Conservation (phyloP, 2,329 filamentous ascomycete genomes). For the Fusarium concolor region DNA sequence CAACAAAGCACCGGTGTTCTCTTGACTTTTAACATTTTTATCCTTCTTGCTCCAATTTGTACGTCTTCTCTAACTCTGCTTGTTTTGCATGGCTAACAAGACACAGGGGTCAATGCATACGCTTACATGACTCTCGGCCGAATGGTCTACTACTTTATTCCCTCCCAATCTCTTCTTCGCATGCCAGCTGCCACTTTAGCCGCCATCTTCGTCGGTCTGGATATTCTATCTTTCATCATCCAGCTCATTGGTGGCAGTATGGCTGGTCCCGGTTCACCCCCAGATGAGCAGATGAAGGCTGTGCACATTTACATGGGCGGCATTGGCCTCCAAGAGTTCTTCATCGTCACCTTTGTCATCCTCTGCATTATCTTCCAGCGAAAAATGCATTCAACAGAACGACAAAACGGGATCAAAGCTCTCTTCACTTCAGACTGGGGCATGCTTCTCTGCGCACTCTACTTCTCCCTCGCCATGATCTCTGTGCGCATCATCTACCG, state of each 20-base stretch:
- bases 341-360: constrained; percentile 60
- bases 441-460: constrained; percentile 46
- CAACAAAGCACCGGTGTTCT: constrained; percentile 35
- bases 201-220: constrained; percentile 55
- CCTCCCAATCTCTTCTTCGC: constrained; percentile 51
- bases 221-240: constrained; percentile 52
- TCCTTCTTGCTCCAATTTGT: constrained; percentile 41
- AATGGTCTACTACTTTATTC: constrained; percentile 58
- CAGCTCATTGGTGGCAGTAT: constrained; percentile 52
- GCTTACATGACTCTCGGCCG: constrained; percentile 60
- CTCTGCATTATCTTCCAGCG: constrained; percentile 47
- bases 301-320: constrained; percentile 65
- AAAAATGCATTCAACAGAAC: constrained; percentile 5
- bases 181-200: constrained; percentile 54
- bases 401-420: neutral
- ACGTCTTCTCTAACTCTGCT: neutral
- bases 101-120: constrained; percentile 58
- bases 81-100: neutral
- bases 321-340: constrained; percentile 62
- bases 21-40: constrained; percentile 42
- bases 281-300: constrained; percentile 46
- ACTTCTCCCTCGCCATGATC: constrained; percentile 53
- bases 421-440: constrained; percentile 25
- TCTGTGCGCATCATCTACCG: constrained; percentile 65
- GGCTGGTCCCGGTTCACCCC: constrained; percentile 41